Base-by-base conservation (phyloP, 495 filamentous ascomycete genomes). In the Aspergillus avenaceus region DNA sequence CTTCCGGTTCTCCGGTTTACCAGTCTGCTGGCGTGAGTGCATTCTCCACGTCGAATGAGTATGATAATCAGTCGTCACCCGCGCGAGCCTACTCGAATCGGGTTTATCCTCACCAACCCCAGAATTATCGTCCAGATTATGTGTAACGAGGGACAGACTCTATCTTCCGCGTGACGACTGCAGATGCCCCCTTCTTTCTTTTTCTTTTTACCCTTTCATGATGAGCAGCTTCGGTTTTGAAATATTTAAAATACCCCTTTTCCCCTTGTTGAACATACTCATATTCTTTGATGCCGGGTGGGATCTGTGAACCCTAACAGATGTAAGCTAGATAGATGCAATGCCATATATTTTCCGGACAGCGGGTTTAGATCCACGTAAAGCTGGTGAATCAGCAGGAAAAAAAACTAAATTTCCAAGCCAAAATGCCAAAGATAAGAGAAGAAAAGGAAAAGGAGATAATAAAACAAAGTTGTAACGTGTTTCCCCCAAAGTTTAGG, bases 161-260 rank as follows among this genome's bases (percentile, higher is more conserved):
- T 38, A 48, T 56, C 48, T 56, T 56, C 48, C 47, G 46, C 41
- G 41, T 42, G 23, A 42, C 25, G 43, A 51, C 23, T 29, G 52
- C 45, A 42, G 23, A 28, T 41, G 44, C 44, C 22, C 13, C 11
- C 34, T 46, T 46, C 14, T 38, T 16, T n/a, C 27, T 9, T 27
- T 3, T 27, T 38, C 19, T 8, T 43, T 27, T 43, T 58, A 60
- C 41, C 60, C 60, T 13, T 29, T 23, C 49, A 60, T 29, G 42
- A 9, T 36, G 14, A 50, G 8, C 21, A 11, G n/a, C 3, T 22
- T n/a, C 3, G 22, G 44, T 28, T 32, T 18, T 40, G 14, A 23
- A 18, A 31, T 47, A 9, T 18, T 48, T 46, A 12, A 19, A 38
- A 40, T 48, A 40, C 32, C 31, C 45, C 12, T 11, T 25, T 27